These are phyloP conservation scores for Bipolaris cookei DNA, from an alignment of 2,329 filamentous ascomycete genomes.

Conservation along the genomic window DNA sequence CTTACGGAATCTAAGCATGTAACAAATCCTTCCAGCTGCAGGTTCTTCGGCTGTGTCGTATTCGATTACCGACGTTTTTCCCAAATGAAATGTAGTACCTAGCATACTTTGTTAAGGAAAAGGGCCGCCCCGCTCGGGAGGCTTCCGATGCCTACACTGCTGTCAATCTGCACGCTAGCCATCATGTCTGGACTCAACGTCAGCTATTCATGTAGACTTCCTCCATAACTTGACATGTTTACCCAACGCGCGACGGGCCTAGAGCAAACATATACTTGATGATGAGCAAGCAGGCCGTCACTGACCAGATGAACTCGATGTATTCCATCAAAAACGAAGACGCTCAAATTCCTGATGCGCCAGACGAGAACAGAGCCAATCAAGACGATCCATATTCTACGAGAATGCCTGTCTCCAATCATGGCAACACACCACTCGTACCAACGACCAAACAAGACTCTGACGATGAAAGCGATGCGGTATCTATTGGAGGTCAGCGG, in stretches of 20 bases:
- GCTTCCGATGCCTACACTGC: conserved; percentile 4
- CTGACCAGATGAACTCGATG: not conserved
- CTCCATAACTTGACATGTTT: not conserved
- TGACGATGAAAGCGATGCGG: conserved; percentile 18
- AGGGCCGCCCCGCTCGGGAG: not conserved
- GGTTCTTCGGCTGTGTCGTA: not conserved
- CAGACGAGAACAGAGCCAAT: not conserved
- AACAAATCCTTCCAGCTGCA: not conserved
- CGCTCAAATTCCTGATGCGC: not conserved
- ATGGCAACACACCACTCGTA: not conserved
- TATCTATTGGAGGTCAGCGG: conserved; percentile 52
- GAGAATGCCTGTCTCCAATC: not conserved
- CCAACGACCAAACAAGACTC: not conserved
- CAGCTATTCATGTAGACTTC: not conserved
- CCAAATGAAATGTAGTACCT: not conserved
- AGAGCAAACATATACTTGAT: not conserved
- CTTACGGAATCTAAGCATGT: conserved; percentile 10
- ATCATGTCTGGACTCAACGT: not conserved
- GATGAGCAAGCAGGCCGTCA: not conserved
- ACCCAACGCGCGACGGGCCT: not conserved
- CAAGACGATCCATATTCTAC: not conserved
- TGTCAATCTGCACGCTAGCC: conserved; percentile 1
- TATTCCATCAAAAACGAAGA: not conserved
- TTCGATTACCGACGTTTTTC: not conserved
- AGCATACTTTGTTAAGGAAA: not conserved